Evolutionary conservation across 2,329 filamentous ascomycete species (phyloP), one percentile per base, ranked within the genome.

Genomic region (Calonectria ilicicola): DNA sequence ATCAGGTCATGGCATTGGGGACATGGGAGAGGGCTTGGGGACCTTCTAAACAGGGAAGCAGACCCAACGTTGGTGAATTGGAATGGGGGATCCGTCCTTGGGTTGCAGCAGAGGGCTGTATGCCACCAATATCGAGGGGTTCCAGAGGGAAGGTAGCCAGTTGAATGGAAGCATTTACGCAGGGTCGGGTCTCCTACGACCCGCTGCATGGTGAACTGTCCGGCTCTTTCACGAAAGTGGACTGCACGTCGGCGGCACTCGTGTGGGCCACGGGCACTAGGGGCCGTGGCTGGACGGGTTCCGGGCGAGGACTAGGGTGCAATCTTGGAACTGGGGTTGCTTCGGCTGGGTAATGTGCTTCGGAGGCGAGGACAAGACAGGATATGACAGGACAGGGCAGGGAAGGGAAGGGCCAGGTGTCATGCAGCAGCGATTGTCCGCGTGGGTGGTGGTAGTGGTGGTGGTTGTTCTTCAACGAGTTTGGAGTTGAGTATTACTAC

Each of bases 191-290:
- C 58, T 35, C 70, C 17, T 56, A 26, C 58, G 69, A 68, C 74
- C 67, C 64, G 67, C 60, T 71, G 49, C 51, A 73, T 71, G 74
- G 29, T 68, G 67, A 70, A 58, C 23, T 71, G 56, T 66, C 53
- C 47, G 60, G 49, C 58, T 66, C 60, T 42, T 42, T 35, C 49
- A 70, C 21, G 44, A 27, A 65, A 29, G 29, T 60, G 42, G 65
- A 60, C 49, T 70, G 68, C 62, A 65, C 21, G 51, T 60, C 26
- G 51, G 68, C 62, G 51, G 68, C 68, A 65, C 68, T 53, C 32
- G 21, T 49, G 68, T 70, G 68, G 62, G 42, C 58, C 67, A 19
- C 63, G 17, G 62, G n/a, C 42, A 23, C 40, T 27, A 29, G 44
- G 49, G 62, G 23, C 17, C 35, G 14, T 44, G 58, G 58, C 35